A percentile compares a stretch with the other conserved stretches of the same genome.
Evolutionary conservation across 2,329 filamentous ascomycete species (phyloP).

Genomic region (Beauveria brongniartii): DNA sequence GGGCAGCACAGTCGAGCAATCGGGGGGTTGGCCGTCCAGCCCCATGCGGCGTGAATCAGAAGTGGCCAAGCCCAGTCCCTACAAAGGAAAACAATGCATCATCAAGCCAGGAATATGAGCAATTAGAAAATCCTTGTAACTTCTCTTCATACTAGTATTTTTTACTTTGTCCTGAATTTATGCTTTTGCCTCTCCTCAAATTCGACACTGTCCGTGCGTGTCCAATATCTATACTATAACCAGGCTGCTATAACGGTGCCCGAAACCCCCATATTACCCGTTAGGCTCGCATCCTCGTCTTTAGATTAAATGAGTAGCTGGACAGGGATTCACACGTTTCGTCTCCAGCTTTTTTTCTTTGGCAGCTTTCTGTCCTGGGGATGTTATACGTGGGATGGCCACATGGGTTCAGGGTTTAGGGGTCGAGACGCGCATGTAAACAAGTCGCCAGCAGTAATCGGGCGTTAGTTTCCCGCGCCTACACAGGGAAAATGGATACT

Average conservation of each 20-base stretch:
- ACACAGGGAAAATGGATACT: too few species aligned
- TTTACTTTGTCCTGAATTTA: neutral
- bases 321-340: neutral
- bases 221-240: neutral
- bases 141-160: neutral
- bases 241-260: neutral
- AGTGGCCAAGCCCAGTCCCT: neutral
- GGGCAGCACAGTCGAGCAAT: neutral
- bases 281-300: neutral
- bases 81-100: neutral
- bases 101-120: neutral
- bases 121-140: neutral
- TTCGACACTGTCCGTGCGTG: neutral
- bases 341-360: neutral
- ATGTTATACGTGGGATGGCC: neutral
- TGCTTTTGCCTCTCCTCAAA: neutral
- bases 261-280: neutral
- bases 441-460: too few species aligned
- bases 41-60: neutral
- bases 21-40: neutral
- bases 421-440: neutral
- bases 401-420: constrained; percentile 1
- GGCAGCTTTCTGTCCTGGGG: neutral
- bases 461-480: too few species aligned
- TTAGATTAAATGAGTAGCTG: neutral